phyloP scores from a whole-genome alignment of 805 yeast genomes.

The Myxozyma geophila region DNA sequence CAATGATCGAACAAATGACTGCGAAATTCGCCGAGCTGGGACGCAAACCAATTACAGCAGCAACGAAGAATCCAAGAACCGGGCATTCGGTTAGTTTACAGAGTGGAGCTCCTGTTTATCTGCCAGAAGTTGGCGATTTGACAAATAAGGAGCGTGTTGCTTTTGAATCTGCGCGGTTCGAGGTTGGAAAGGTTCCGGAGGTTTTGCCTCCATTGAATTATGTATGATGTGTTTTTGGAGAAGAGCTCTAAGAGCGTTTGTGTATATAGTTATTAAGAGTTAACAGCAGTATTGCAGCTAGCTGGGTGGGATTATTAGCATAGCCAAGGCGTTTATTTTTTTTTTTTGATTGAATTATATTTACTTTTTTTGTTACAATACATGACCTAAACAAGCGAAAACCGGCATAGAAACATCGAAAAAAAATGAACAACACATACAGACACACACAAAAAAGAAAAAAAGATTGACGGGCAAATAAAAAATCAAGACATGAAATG shows the following conservation, averaged over 20 bases:
- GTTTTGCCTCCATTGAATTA: conserved; percentile 65
- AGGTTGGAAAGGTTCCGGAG: conserved; percentile 72
- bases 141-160: conserved; percentile 24
- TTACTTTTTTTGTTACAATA: conserved; percentile 12
- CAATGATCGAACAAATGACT: conserved; percentile 22
- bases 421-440: conserved; percentile 6
- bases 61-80: conserved; percentile 11
- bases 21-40: neutral
- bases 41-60: conserved; percentile 6
- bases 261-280: neutral
- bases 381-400: neutral
- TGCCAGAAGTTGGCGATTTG: conserved; percentile 24
- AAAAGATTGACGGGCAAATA: neutral
- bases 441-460: neutral
- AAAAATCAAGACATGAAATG: neutral
- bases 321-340: neutral
- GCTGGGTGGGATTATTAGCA: neutral
- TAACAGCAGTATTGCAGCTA: neutral
- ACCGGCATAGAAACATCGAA: neutral
- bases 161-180: conserved; percentile 50
- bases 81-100: conserved; percentile 7
- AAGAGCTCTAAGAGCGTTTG: neutral
- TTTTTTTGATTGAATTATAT: conserved; percentile 10
- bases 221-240: neutral
- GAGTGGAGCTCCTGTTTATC: conserved; percentile 12